Conservation (phyloP, 257 asterid genomes). For the Plectranthus barbatus region DNA sequence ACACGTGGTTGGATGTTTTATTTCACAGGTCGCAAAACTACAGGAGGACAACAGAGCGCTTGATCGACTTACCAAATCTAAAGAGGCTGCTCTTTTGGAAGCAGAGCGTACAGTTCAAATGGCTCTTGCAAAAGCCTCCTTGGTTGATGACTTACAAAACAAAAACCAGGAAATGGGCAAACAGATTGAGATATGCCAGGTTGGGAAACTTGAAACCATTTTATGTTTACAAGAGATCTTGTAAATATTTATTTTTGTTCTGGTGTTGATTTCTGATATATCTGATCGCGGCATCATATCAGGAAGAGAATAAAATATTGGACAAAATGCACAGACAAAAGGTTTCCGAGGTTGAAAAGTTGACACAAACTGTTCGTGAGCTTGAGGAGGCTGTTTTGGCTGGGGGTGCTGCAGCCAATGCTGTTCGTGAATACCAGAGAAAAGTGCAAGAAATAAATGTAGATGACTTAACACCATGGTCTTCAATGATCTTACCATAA, state of each 20-base stretch:
- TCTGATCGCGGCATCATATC: no score
- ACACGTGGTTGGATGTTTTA: no score
- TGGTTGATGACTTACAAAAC: slow-evolving; percentile 83
- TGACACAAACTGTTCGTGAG: slow-evolving; percentile 62
- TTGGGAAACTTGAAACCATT: no score
- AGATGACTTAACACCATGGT: background rate
- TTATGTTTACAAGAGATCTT: no score
- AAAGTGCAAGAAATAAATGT: slow-evolving; percentile 66
- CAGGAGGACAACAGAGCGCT: slow-evolving; percentile 69
- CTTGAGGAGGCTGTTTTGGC: slow-evolving; percentile 88
- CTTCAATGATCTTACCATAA: background rate
- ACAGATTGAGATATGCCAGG: slow-evolving; percentile 85
- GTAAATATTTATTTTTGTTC: no score
- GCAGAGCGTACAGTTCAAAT: slow-evolving; percentile 70
- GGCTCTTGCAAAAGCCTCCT: slow-evolving; percentile 69
- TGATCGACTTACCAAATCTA: slow-evolving; percentile 66
- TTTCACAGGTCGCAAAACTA: slow-evolving; percentile 63
- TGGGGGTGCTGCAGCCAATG: slow-evolving; percentile 75
- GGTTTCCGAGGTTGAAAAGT: slow-evolving; percentile 73
- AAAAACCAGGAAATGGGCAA: slow-evolving; percentile 67
- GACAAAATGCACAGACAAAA: slow-evolving; percentile 73
- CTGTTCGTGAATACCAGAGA: slow-evolving; percentile 57
- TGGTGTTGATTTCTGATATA: no score
- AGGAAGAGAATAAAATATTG: slow-evolving; percentile 82
- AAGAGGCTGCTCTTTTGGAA: slow-evolving; percentile 82